These are phyloP conservation scores for Fusarium sacchari DNA, from an alignment of 2,329 filamentous ascomycete genomes.

Conservation along the genomic window DNA sequence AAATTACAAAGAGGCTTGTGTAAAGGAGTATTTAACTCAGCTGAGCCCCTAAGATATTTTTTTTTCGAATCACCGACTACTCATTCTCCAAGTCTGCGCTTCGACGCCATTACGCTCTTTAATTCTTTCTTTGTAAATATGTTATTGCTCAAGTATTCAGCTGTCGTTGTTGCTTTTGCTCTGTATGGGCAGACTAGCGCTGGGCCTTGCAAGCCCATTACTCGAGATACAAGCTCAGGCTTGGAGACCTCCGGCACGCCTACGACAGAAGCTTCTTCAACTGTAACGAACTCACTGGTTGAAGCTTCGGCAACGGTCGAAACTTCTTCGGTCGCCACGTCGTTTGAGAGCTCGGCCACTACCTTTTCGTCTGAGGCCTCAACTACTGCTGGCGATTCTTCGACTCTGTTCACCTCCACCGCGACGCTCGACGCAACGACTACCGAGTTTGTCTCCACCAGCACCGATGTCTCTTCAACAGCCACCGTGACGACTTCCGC, in stretches of 20 bases:
- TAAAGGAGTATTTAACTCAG: not conserved
- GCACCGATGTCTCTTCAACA: not conserved
- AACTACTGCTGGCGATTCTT: accelerated
- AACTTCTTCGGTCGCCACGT: not conserved
- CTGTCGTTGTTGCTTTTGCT: not conserved
- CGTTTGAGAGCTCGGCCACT: not conserved
- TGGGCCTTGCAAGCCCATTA: not conserved
- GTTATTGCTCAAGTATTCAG: not conserved
- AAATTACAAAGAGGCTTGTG: not conserved
- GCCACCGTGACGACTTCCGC: not conserved
- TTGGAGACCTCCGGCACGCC: accelerated
- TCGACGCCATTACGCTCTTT: not conserved
- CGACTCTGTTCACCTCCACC: not conserved
- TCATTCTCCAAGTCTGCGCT: not conserved
- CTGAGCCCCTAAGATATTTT: accelerated
- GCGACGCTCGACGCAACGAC: not conserved
- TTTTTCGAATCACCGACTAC: not conserved
- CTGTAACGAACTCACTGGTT: not conserved
- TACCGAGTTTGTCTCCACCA: not conserved
- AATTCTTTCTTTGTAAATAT: constrained; percentile 10
- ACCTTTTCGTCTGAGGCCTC: constrained; percentile 40
- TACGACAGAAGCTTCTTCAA: not conserved
- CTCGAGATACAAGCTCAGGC: not conserved
- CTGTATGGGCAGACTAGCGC: not conserved
- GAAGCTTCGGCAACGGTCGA: not conserved